Percentiles rank a stretch among this genome's conserved stretches.
Evolutionary conservation across 225 moss, liverwort and hornwort species (phyloP).

Genomic region (Climacium dendroides): DNA sequence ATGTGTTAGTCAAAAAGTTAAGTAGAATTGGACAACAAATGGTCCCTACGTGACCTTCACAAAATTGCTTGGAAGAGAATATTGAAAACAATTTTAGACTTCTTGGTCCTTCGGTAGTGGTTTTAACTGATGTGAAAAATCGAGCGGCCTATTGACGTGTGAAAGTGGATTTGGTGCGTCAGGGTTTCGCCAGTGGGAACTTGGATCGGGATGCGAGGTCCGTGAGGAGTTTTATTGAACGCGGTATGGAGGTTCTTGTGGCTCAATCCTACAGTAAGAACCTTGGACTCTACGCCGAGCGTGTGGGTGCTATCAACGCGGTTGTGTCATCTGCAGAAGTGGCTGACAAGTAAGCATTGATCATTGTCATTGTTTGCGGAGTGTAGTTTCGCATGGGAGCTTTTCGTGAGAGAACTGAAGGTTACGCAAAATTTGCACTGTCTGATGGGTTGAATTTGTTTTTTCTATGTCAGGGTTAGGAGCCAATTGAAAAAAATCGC

Average conservation of each 20-base stretch:
- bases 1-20: not conserved
- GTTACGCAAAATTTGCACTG: not conserved
- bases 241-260: conserved; percentile 75
- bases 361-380: not conserved
- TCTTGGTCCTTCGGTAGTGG: not conserved
- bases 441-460: not conserved
- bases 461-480: conserved; percentile 44
- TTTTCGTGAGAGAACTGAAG: not conserved
- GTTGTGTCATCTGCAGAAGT: conserved; percentile 64
- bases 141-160: not conserved
- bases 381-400: not conserved
- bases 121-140: not conserved
- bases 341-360: conserved; percentile 40
- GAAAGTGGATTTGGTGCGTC: not conserved
- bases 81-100: not conserved
- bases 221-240: conserved; percentile 68
- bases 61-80: not conserved
- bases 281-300: conserved; percentile 90
- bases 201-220: conserved; percentile 79
- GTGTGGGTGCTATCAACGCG: conserved; percentile 87
- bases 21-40: not conserved
- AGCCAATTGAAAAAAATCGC: conserved; percentile 91
- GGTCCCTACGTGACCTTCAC: not conserved
- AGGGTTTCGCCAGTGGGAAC: conserved; percentile 98
- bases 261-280: conserved; percentile 99